Conservation (phyloP, 495 filamentous ascomycete species). For the Penicillium odoratum region DNA sequence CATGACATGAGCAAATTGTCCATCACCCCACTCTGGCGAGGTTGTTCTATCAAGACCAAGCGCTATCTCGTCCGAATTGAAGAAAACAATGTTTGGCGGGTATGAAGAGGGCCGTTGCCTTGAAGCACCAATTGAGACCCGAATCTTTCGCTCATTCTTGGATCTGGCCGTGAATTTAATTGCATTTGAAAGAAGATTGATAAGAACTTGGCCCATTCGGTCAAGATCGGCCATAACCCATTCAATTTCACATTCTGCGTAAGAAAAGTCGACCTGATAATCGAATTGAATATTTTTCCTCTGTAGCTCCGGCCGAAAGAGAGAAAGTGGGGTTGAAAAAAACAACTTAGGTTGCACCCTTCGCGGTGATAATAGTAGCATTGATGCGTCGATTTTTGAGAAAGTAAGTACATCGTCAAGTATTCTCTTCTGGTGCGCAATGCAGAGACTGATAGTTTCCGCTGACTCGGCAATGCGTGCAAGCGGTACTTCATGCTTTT, state of each 20-base stretch:
- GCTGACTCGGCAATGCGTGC: conserved; percentile 61
- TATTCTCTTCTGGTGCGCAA: conserved; percentile 71
- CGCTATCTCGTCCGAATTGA: conserved; percentile 43
- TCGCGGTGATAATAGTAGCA: conserved; percentile 65
- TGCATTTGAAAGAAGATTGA: conserved; percentile 75
- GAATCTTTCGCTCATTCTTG: conserved; percentile 58
- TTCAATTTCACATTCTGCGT: conserved; percentile 54
- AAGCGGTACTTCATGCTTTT: conserved; percentile 9
- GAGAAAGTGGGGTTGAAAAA: conserved; percentile 65
- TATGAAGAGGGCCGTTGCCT: conserved; percentile 47
- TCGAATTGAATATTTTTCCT: conserved; percentile 66
- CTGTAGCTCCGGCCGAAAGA: conserved; percentile 70
- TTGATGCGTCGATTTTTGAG: conserved; percentile 78
- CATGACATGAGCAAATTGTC: conserved; percentile 67
- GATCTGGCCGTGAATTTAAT: conserved; percentile 70
- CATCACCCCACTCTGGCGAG: conserved; percentile 64
- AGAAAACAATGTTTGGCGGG: conserved; percentile 51
- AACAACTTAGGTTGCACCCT: conserved; percentile 66
- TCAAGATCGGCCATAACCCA: conserved; percentile 72
- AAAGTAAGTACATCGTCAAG: conserved; percentile 78
- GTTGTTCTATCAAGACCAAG: conserved; percentile 45
- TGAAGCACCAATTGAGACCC: conserved; percentile 69
- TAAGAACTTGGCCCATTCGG: conserved; percentile 20
- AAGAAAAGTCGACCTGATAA: conserved; percentile 59
- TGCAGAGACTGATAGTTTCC: conserved; percentile 73